Percentiles rank a stretch among this genome's conserved stretches.
phyloP scores from a whole-genome alignment of 106 monocot genomes.

The Agapanthus africanus region DNA sequence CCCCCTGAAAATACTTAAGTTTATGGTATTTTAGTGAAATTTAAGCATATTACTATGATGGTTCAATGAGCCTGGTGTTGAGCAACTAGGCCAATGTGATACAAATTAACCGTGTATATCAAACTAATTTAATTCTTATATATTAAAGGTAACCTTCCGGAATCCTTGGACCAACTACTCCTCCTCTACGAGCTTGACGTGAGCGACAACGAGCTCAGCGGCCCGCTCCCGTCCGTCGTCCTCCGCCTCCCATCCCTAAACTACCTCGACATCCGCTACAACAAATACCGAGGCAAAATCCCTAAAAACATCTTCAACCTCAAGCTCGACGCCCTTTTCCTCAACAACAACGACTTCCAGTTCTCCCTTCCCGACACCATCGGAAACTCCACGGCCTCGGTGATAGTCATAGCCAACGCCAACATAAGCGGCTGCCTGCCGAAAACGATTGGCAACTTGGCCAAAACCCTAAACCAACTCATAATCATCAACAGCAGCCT shows the following conservation, averaged over 20 bases:
- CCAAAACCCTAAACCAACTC: slow-evolving; percentile 34
- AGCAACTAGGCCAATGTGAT: too few species aligned
- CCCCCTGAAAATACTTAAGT: too few species aligned
- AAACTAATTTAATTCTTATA: too few species aligned
- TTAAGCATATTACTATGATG: too few species aligned
- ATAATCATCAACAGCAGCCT: slow-evolving; percentile 38
- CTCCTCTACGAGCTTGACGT: slow-evolving; percentile 36
- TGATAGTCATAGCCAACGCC: slow-evolving; percentile 43
- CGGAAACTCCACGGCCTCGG: slow-evolving; percentile 40
- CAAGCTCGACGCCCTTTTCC: slow-evolving; percentile 48
- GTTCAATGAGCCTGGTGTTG: too few species aligned
- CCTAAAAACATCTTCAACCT: slow-evolving; percentile 29
- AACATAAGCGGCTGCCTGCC: slow-evolving; percentile 46
- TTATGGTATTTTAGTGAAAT: too few species aligned
- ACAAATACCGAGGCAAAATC: slow-evolving; percentile 33
- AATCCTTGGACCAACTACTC: slow-evolving; percentile 12
- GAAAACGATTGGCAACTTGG: slow-evolving; percentile 31
- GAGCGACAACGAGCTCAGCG: slow-evolving; percentile 34
- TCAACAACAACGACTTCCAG: slow-evolving; percentile 34
- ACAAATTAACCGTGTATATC: too few species aligned
- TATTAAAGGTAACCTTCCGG: too few species aligned
- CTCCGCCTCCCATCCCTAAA: slow-evolving; percentile 30
- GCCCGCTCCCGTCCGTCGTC: slow-evolving; percentile 30
- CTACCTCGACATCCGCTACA: slow-evolving; percentile 43
- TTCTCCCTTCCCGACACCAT: slow-evolving; percentile 31